These are phyloP conservation scores for Papilionanthe hybrid DNA, from an alignment of 116 monocot genomes.

Conservation along the genomic window DNA sequence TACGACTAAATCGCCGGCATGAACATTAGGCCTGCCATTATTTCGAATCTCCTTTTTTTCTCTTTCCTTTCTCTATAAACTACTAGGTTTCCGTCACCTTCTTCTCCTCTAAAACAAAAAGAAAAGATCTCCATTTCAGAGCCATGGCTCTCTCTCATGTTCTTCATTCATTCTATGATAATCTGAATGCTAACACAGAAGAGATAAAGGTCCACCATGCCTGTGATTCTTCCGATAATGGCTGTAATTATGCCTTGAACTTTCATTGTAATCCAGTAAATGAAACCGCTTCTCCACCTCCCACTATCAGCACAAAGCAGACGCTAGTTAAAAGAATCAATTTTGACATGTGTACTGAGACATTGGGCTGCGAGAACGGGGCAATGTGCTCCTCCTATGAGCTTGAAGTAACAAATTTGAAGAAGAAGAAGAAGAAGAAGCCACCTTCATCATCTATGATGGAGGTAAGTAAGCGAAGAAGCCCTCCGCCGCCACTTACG, in stretches of 20 bases:
- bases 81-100: neutral
- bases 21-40: neutral
- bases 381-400: neutral
- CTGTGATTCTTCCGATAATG: neutral
- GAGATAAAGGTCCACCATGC: neutral
- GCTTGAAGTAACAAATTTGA: too few species aligned
- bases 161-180: neutral
- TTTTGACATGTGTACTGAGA: neutral
- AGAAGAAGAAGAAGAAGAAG: too few species aligned
- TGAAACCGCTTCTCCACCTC: neutral
- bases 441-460: too few species aligned
- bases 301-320: neutral
- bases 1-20: neutral
- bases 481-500: too few species aligned
- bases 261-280: neutral
- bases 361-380: neutral
- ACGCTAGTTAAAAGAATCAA: neutral
- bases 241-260: neutral
- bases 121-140: neutral
- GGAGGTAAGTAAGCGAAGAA: too few species aligned
- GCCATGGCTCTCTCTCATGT: neutral
- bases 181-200: too few species aligned
- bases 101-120: neutral
- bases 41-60: neutral
- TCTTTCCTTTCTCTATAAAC: neutral